A percentile compares a stretch with the other conserved stretches of the same genome.
phyloP scores from a whole-genome alignment of 2,329 filamentous ascomycete genomes.

The Trichoderma afroharzianum region DNA sequence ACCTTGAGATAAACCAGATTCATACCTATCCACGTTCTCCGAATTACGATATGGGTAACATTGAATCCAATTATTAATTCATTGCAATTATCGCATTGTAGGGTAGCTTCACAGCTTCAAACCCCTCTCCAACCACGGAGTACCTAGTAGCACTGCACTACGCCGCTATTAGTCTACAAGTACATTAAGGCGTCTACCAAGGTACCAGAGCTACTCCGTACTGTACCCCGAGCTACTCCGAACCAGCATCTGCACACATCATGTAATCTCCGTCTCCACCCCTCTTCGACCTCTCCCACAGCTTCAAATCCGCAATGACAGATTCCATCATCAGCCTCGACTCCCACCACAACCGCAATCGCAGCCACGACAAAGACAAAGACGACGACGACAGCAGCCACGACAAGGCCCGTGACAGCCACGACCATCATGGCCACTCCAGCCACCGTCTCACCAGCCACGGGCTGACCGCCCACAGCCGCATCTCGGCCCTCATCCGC shows the following conservation, averaged over 20 bases:
- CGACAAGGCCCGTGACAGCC: not conserved
- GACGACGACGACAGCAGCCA: not conserved
- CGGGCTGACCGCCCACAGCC: not conserved
- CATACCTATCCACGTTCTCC: not conserved
- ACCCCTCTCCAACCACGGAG: not conserved
- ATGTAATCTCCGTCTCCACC: conserved; percentile 1
- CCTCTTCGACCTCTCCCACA: not conserved
- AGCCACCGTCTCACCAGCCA: not conserved
- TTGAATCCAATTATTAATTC: not conserved
- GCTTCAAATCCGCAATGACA: conserved; percentile 9
- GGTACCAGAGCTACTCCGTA: not conserved
- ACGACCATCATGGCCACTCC: not conserved
- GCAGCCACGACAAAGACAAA: conserved; percentile 1
- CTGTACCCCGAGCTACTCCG: not conserved
- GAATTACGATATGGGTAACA: not conserved
- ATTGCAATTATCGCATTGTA: too few species aligned
- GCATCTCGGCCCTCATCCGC: not conserved
- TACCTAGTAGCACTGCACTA: not conserved
- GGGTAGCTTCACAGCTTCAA: not conserved
- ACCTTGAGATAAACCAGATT: not conserved
- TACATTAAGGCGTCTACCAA: too few species aligned
- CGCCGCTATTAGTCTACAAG: not conserved
- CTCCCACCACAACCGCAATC: conserved; percentile 8
- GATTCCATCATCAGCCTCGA: conserved; percentile 6
- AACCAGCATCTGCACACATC: not conserved